These are phyloP conservation scores for Fusarium poae DNA, from an alignment of 2,329 filamentous ascomycete genomes.

Conservation along the genomic window DNA sequence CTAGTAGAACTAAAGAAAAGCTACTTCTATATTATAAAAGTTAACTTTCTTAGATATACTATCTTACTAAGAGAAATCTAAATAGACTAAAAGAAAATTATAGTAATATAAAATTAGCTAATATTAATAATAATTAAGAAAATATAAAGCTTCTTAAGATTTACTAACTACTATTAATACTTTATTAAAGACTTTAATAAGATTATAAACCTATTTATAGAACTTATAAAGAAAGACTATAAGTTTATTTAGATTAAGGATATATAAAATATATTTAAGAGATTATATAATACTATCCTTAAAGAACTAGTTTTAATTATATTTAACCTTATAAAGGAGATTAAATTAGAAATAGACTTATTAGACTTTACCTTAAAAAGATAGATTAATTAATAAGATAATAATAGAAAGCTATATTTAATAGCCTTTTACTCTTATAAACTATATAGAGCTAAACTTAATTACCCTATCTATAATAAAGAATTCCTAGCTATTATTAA, in stretches of 20 bases:
- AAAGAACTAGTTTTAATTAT: not conserved
- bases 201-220: constrained; percentile 2
- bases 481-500: too few species aligned
- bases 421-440: not conserved
- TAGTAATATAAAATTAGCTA: constrained; percentile 9
- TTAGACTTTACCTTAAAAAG: not conserved
- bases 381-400: not conserved
- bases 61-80: constrained; percentile 20
- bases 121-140: constrained; percentile 15
- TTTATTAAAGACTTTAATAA: constrained; percentile 37
- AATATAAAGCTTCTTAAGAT: constrained; percentile 34
- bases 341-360: not conserved
- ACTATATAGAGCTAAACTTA: too few species aligned
- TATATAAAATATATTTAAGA: not conserved
- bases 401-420: not conserved
- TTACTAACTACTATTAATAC: constrained; percentile 32
- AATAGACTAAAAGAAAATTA: constrained; percentile 34
- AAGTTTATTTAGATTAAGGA: not conserved
- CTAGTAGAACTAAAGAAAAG: constrained; percentile 35
- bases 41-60: constrained; percentile 30
- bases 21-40: constrained; percentile 29
- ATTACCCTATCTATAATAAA: too few species aligned
- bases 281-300: not conserved
- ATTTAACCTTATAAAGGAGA: not conserved
- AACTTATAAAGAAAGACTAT: constrained; percentile 25